Conservation (phyloP, 2,329 filamentous ascomycete species). For the Dothideomycetes sp. region DNA sequence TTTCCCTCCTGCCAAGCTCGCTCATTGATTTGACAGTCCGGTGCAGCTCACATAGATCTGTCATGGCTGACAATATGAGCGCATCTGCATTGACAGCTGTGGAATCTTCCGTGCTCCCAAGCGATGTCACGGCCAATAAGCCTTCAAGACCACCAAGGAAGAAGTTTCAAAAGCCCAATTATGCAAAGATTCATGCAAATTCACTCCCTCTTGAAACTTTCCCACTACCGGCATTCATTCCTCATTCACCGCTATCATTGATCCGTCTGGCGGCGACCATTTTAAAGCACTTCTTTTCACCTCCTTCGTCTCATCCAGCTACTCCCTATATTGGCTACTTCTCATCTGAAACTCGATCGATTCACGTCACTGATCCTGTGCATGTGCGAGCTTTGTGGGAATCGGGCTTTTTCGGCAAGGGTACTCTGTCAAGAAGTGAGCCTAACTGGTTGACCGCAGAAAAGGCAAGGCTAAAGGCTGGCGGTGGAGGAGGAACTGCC, state of each 20-base stretch:
- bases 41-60: too few relatives aligned
- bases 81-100: too few relatives aligned
- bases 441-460: constrained; percentile 85
- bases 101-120: too few relatives aligned
- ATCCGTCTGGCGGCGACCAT: constrained; percentile 66
- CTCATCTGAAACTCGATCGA: constrained; percentile 68
- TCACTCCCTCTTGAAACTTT: constrained; percentile 72
- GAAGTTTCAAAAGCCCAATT: constrained; percentile 38
- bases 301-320: constrained; percentile 53
- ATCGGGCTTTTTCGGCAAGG: constrained; percentile 95
- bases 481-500: constrained; percentile 43
- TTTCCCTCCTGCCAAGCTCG: too few relatives aligned
- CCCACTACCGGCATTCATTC: constrained; percentile 78
- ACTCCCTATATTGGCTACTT: constrained; percentile 63
- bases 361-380: constrained; percentile 68
- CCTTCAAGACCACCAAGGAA: constrained; percentile 14
- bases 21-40: too few relatives aligned
- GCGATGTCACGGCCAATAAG: too few relatives aligned
- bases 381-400: constrained; percentile 82
- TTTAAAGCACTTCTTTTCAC: constrained; percentile 33
- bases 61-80: too few relatives aligned
- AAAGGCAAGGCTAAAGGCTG: constrained; percentile 51
- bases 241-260: constrained; percentile 82
- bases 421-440: constrained; percentile 84
- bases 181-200: constrained; percentile 68